Evolutionary conservation across 1,139 yeast genomes (phyloP), one percentile per base, ranked within the genome.

Genomic region (Yamadazyma conglobata): DNA sequence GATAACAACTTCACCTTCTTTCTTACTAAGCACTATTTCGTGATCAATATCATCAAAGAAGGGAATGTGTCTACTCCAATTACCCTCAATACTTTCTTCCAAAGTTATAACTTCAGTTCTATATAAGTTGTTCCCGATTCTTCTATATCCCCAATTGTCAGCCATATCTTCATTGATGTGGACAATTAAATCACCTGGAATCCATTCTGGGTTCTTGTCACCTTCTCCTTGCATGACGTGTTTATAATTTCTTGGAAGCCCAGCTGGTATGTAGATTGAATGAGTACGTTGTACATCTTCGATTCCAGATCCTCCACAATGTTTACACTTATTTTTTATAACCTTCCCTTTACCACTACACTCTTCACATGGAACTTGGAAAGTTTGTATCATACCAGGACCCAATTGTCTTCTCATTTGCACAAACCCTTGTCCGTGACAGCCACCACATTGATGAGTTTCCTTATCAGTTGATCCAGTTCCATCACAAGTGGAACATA

Each of bases 361-460:
- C 33, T 61, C 63, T 36, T 83, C 88, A 68, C 98, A 91, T 10
- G 70, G 70, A 31, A 79, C 73, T 51, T 85, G 89, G 45, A 88
- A 70, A 40, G 83, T 86, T 56, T 89, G 97, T 39, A 85, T 64
- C 87, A 91, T 85, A 6, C 91, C 91, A 7, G 94, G 95, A 0
- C 87, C 96, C 42, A 91, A 58, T 54, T 88, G 95, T 40, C 83
- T 70, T 33, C 77, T 71, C 34, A 81, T 72, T n/a, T 79, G 54
- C 21, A 75, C 59, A 22, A 79, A 64, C 18, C 98, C 98, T 14
- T 63, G 60, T 2, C 98, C 98, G 10, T 65, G 58, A 62, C 98
- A 91, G 32, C 64, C 63, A 1, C 54, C 46, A 63, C 98, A 91
- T 14, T 54, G 56, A 34, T 78, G 79, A 11, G 67, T 69, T 44